These are phyloP conservation scores for Pythium rishiriense DNA, from an alignment of 352 stramenopile genomes.

Conservation along the genomic window DNA sequence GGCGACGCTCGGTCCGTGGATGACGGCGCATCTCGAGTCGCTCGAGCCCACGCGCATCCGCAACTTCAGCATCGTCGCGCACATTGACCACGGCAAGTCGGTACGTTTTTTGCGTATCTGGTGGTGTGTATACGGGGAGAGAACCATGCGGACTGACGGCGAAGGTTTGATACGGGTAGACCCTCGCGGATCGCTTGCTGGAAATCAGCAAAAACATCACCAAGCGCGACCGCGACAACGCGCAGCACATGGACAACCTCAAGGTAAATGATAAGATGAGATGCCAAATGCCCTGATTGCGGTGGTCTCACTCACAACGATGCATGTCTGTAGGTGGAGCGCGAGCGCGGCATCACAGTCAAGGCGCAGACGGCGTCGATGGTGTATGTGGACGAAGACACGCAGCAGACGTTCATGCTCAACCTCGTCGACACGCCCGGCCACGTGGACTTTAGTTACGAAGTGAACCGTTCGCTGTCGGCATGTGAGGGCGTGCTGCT, in stretches of 20 bases:
- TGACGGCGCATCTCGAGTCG: conserved; percentile 55
- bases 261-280: conserved; percentile 40
- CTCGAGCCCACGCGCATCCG: conserved; percentile 79
- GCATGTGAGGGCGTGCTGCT: conserved; percentile 98
- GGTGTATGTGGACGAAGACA: conserved; percentile 81
- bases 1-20: conserved; percentile 54
- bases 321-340: conserved; percentile 79
- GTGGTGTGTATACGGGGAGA: background rate
- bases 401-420: conserved; percentile 88
- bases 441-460: conserved; percentile 98
- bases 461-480: conserved; percentile 95
- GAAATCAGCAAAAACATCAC: conserved; percentile 90
- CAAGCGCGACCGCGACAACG: conserved; percentile 77
- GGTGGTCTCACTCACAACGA: background rate
- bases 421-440: conserved; percentile 98
- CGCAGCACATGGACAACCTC: conserved; percentile 92
- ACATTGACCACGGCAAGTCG: conserved; percentile 93
- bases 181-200: conserved; percentile 89
- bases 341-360: conserved; percentile 98
- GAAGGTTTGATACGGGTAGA: conserved; percentile 34
- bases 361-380: conserved; percentile 98
- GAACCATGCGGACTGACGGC: background rate
- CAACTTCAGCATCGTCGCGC: conserved; percentile 91
- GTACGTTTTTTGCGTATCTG: conserved; percentile 33
- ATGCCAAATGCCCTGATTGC: background rate